Evolutionary conservation across 306 rosid species (phyloP).

Genomic region (Astragalus glycyphyllos): DNA sequence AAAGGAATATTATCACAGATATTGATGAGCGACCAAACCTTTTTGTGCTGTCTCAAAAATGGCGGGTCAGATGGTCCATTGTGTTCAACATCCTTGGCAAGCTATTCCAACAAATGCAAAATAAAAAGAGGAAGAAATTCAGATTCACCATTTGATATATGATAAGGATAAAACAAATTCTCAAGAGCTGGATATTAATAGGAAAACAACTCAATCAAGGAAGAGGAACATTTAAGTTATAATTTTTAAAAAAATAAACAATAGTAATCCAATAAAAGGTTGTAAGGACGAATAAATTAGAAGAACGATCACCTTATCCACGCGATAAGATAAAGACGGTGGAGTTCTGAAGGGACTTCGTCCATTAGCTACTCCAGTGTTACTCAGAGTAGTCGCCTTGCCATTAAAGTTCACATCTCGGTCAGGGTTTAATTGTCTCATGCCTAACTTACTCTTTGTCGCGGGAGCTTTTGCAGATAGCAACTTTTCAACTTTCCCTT

Average conservation of each 20-base stretch:
- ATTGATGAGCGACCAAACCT: constrained; percentile 53
- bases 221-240: constrained; percentile 6
- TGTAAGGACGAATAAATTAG: constrained; percentile 36
- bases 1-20: constrained; percentile 29
- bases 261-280: constrained; percentile 11
- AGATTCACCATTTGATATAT: constrained; percentile 9
- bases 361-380: constrained; percentile 42
- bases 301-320: constrained; percentile 66
- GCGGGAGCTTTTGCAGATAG: constrained; percentile 51
- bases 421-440: constrained; percentile 59
- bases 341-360: constrained; percentile 94
- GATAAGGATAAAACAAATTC: constrained; percentile 12
- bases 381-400: constrained; percentile 40
- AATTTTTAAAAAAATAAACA: constrained; percentile 14
- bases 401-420: constrained; percentile 43
- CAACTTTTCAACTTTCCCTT: constrained; percentile 58
- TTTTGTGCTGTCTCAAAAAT: constrained; percentile 72
- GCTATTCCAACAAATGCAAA: constrained; percentile 53
- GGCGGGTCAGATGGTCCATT: constrained; percentile 54
- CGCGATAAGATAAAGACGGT: constrained; percentile 71
- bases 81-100: constrained; percentile 50
- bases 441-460: constrained; percentile 55
- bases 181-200: constrained; percentile 1
- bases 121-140: constrained; percentile 39
- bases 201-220: constrained; percentile 21